Evolutionary conservation across 2,329 filamentous ascomycete species (phyloP), one percentile per base, ranked within the genome.

Genomic region (Sporothrix brasiliensis): DNA sequence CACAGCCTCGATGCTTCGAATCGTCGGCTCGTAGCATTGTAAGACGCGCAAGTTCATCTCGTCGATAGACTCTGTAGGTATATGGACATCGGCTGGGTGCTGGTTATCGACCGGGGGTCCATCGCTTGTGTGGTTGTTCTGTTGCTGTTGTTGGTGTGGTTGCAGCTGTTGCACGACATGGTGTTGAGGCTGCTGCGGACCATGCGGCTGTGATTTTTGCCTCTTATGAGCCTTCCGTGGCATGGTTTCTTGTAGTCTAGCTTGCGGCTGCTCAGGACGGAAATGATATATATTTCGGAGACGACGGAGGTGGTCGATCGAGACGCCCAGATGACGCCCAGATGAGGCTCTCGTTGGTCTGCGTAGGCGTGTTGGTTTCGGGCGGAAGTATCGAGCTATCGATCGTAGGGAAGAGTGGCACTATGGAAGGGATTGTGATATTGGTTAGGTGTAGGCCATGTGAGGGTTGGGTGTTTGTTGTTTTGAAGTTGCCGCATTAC

Each of bases 11-110:
- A 97, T 93, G 68, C 85, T 82, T 71, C 84, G 83, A 74, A 97
- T 88, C 71, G 87, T 86, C 44, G 93, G 91, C 71, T 92, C 87
- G 81, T 97, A 92, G 74, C 93, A 91, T 71, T 87, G 89, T 49
- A 98, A 85, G 52, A 97, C 94, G 65, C 88, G 85, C 74, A 97
- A 85, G 82, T 98, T 98, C 77, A 98, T 89, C 75, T 96, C 91
- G 19, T 70, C 61, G 30, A 52, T 49, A 9, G 49, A 19, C 49
- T 58, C 67, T 24, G 21, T 27, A 14, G 50, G 21, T 21, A n/a
- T 21, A 19, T 21, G 49, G 47, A 30, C 68, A 6, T 21, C 44
- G n/a, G 27, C 30, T n/a, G 21, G 16, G 19, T 14, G 39, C 19
- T 34, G 66, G 39, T 49, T 6, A 24, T 44, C 24, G 3, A 39